Percentiles rank a stretch among this genome's conserved stretches.
phyloP scores from a whole-genome alignment of 257 asterid species.

The Nemophila menziesii region DNA sequence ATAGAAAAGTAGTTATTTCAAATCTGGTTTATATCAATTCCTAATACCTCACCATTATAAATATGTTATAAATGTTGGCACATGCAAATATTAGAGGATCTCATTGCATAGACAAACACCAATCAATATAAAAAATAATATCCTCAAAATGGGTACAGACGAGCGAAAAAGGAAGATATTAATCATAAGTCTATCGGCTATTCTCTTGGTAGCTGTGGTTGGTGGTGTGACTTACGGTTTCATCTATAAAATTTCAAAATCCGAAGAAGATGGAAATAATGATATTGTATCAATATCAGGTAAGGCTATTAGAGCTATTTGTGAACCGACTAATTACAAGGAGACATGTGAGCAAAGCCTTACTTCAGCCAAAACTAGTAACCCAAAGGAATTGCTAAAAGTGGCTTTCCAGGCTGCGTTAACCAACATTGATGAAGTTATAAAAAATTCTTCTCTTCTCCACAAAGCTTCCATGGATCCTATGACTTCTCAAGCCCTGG shows the following conservation, averaged over 20 bases:
- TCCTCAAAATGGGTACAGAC: background rate
- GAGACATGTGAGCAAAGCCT: slow-evolving; percentile 17
- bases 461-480: slow-evolving; percentile 16
- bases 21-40: too few relatives aligned
- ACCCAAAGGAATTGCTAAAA: slow-evolving; percentile 19
- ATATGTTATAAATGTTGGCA: too few relatives aligned
- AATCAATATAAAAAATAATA: too few relatives aligned
- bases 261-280: background rate
- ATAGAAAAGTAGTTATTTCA: too few relatives aligned
- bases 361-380: slow-evolving; percentile 7
- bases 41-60: too few relatives aligned
- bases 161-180: slow-evolving; percentile 10
- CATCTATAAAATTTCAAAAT: too few relatives aligned
- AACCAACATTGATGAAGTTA: slow-evolving; percentile 7
- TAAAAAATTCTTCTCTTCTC: slow-evolving; percentile 3
- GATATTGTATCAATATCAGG: slow-evolving; percentile 3
- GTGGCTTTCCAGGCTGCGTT: slow-evolving; percentile 10
- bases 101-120: too few relatives aligned
- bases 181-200: slow-evolving; percentile 14
- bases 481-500: slow-evolving; percentile 14
- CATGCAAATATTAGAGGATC: too few relatives aligned
- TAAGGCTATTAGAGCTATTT: slow-evolving; percentile 13
- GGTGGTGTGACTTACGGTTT: slow-evolving; percentile 9
- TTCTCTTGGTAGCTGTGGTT: slow-evolving; percentile 22
- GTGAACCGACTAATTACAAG: slow-evolving; percentile 19